Conservation (phyloP, 805 yeast species). For the Candida railenensis region DNA sequence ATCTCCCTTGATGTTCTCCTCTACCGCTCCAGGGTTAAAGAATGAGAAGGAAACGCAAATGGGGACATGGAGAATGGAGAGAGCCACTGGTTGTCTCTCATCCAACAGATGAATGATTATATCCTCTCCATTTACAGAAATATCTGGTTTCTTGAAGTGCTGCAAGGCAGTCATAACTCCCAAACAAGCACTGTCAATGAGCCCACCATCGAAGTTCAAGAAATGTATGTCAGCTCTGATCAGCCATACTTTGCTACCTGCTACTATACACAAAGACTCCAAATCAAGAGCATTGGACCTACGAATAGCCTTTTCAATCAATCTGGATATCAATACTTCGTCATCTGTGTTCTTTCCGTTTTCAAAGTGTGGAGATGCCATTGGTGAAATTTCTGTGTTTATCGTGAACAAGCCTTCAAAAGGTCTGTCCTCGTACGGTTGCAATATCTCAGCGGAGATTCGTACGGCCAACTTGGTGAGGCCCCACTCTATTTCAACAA, state of each 20-base stretch:
- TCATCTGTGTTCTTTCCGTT: slow-evolving; percentile 70
- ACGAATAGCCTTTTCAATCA: slow-evolving; percentile 88
- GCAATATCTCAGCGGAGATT: slow-evolving; percentile 70
- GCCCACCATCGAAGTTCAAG: slow-evolving; percentile 87
- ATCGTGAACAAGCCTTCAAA: slow-evolving; percentile 89
- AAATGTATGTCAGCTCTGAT: slow-evolving; percentile 88
- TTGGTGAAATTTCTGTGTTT: slow-evolving; percentile 81
- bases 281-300: slow-evolving; percentile 89
- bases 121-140: slow-evolving; percentile 59
- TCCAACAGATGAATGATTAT: slow-evolving; percentile 66
- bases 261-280: slow-evolving; percentile 85
- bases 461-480: slow-evolving; percentile 66
- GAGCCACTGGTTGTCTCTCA: slow-evolving; percentile 84
- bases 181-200: slow-evolving; percentile 85
- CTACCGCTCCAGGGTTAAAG: slow-evolving; percentile 64
- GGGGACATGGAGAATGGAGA: slow-evolving; percentile 86
- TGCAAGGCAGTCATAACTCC: slow-evolving; percentile 85
- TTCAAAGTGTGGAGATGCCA: slow-evolving; percentile 87
- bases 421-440: slow-evolving; percentile 88
- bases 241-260: slow-evolving; percentile 90
- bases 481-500: slow-evolving; percentile 77
- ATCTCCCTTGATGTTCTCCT: slow-evolving; percentile 70
- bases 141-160: slow-evolving; percentile 83
- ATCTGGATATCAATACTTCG: slow-evolving; percentile 75
- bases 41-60: slow-evolving; percentile 88